Evolutionary conservation across 257 asterid species (phyloP), one percentile per base, ranked within the genome.

Genomic region (Voacanga thouarsii): DNA sequence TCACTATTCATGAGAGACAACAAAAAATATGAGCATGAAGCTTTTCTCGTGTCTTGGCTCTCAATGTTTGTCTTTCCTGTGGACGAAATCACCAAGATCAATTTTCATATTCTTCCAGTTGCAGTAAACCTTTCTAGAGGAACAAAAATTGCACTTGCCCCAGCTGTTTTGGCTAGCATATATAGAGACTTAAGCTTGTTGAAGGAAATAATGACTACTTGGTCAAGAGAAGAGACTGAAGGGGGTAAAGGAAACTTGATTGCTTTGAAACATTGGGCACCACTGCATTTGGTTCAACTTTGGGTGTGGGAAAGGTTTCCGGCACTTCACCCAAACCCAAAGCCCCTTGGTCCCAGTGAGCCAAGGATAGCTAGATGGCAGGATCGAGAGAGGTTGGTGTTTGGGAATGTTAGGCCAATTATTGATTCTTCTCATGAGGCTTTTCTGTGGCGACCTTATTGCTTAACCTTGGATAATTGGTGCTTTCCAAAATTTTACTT

Each of bases 221-320:
- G 82, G 10, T 6, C 41, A 16, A 57, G 11, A 49, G 1, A 6
- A 49, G 55, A 49, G 16, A 16, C 2, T 6, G 55, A 49, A 12
- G 55, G 3, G 3, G 16, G 16, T 12, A 1, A 49, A 49, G 16
- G 11, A 2, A 10, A 10, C 3, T 5, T 9, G 2, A 11, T 12
- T 7, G 11, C 12, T 7, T 49, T 10, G 11, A 56, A 69, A 10
- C 79, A 84, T 57, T 81, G 85, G 80, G 77, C 84, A 5, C 88
- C 89, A 6, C 30, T 86, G 49, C 71, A 72, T 12, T 49, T 86
- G 4, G 83, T 88, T 71, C 88, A 88, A 79, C 79, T 85, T 61
- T 88, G 90, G 92, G 85, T 78, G 15, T 88, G 90, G 90, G 92
- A 88, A 68, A 83, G 92, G 75, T 64, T 84, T 24, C 10, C 65